Percentiles rank a stretch among this genome's conserved stretches.
Evolutionary conservation across 208 protist genomes (phyloP).

Genomic region (Acanthamoeba divionensis): DNA sequence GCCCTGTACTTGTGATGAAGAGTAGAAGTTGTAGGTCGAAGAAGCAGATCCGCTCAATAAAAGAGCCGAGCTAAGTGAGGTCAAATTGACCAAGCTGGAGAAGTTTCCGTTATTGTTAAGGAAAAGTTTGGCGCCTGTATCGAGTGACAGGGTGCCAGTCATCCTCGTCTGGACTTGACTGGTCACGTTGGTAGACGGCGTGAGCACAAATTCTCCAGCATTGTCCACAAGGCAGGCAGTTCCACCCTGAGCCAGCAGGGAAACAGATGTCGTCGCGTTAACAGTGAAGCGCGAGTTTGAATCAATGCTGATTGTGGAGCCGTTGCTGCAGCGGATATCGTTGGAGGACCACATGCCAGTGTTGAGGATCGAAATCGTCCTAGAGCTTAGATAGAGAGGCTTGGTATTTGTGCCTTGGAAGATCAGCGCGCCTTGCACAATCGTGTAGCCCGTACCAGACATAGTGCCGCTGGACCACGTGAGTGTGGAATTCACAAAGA

Average conservation of each 20-base stretch:
- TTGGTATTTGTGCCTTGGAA: background rate
- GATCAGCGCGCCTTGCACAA: background rate
- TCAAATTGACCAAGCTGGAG: no score
- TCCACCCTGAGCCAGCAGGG: background rate
- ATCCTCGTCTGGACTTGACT: conserved; percentile 32
- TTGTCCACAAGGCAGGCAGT: background rate
- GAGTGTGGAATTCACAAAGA: background rate
- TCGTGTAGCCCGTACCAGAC: background rate
- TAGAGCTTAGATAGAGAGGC: background rate
- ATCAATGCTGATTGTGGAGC: background rate
- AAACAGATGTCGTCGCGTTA: background rate
- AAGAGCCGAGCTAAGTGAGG: no score
- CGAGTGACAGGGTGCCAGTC: background rate
- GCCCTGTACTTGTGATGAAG: no score
- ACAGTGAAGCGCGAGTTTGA: background rate
- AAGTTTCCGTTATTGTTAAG: no score
- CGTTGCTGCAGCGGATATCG: conserved; percentile 5
- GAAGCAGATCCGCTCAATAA: no score
- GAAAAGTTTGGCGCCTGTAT: background rate
- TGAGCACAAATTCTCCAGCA: conserved; percentile 23
- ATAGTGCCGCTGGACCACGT: conserved; percentile 21
- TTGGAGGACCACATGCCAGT: background rate
- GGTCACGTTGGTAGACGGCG: background rate
- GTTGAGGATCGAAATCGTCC: background rate
- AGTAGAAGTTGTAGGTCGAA: no score